A percentile compares a stretch with the other conserved stretches of the same genome.
Conservation (phyloP, 345 rosid species). For the Gossypium anomalum region DNA sequence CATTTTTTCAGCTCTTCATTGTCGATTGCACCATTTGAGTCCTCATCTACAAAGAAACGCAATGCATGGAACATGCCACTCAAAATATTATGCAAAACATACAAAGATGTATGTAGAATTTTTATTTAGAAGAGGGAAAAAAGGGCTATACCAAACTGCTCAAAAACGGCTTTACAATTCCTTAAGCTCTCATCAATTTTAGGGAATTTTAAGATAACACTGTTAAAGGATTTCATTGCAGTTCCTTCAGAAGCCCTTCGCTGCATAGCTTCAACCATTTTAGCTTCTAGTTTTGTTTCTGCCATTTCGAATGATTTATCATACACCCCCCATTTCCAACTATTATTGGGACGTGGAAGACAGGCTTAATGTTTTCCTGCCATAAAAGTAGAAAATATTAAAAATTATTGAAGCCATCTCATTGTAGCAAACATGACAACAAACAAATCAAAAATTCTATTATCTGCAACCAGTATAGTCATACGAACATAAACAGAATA, state of each 20-base stretch:
- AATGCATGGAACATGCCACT: not conserved
- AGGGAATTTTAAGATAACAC: conserved; percentile 82
- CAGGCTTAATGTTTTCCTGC: conserved; percentile 12
- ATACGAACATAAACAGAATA: not conserved
- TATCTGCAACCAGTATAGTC: not conserved
- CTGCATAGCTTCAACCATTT: conserved; percentile 74
- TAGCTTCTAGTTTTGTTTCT: conserved; percentile 80
- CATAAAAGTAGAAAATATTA: conserved; percentile 6
- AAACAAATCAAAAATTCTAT: not conserved
- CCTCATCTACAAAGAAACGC: conserved; percentile 54
- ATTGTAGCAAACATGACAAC: not conserved
- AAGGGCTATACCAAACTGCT: conserved; percentile 60
- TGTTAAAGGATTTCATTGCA: conserved; percentile 71
- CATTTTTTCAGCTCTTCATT: conserved; percentile 69
- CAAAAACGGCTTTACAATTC: conserved; percentile 77
- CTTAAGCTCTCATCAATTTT: conserved; percentile 77
- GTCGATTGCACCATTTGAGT: conserved; percentile 73
- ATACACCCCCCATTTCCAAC: conserved; percentile 60
- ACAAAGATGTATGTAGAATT: no score
- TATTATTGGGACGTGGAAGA: conserved; percentile 10
- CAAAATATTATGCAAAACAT: not conserved
- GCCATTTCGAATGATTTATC: conserved; percentile 33
- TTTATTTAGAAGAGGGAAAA: not conserved
- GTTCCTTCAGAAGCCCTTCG: conserved; percentile 63
- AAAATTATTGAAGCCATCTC: not conserved